phyloP scores from a whole-genome alignment of 1,139 yeast species.

The Yamadazyma aaseri region DNA sequence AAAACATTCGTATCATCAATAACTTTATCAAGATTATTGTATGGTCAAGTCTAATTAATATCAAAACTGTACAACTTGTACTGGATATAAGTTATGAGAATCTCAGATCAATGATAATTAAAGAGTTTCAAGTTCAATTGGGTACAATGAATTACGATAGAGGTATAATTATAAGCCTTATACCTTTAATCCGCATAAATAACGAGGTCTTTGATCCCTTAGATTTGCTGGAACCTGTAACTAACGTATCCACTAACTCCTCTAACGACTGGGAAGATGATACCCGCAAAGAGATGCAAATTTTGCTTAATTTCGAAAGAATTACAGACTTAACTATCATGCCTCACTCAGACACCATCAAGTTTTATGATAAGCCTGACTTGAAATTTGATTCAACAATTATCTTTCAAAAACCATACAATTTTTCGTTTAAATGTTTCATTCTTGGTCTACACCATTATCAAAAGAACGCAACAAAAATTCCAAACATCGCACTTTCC shows the following conservation, averaged over 20 bases:
- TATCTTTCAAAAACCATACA: constrained; percentile 1
- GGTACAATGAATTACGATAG: constrained; percentile 15
- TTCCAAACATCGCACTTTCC: too few species aligned
- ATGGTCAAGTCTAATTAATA: constrained; percentile 30
- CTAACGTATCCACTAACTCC: constrained; percentile 1
- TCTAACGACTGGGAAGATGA: constrained; percentile 8
- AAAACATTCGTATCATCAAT: constrained; percentile 34
- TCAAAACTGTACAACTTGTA: constrained; percentile 16
- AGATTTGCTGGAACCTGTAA: constrained; percentile 3
- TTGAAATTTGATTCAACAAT: background rate
- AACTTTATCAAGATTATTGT: constrained; percentile 37
- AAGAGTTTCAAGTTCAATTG: constrained; percentile 23
- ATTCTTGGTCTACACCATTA: constrained; percentile 8
- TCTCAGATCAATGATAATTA: constrained; percentile 19
- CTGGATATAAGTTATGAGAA: constrained; percentile 5
- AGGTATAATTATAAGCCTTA: constrained; percentile 14
- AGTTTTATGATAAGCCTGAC: constrained; percentile 2
- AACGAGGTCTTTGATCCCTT: constrained; percentile 10
- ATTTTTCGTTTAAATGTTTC: constrained; percentile 6
- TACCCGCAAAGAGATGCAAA: constrained; percentile 4
- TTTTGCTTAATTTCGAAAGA: background rate
- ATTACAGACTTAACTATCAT: constrained; percentile 5
- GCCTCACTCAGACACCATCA: constrained; percentile 3
- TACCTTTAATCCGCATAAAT: constrained; percentile 22
- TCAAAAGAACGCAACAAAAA: constrained; percentile 3